Conservation (phyloP, 2,329 filamentous ascomycete genomes). For the Aureobasidium subglaciale region DNA sequence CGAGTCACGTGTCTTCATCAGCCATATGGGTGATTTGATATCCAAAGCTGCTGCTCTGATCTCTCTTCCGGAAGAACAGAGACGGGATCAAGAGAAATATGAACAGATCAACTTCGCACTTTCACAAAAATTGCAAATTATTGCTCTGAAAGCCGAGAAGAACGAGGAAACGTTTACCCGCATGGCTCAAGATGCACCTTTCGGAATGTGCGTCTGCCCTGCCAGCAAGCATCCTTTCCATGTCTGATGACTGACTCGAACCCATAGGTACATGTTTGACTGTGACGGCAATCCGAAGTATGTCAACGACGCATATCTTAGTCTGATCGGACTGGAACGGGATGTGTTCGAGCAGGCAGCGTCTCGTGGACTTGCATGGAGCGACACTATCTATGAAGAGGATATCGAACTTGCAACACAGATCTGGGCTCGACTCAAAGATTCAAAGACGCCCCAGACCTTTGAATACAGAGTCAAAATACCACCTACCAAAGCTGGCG, state of each 20-base stretch:
- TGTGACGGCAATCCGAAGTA: constrained; percentile 31
- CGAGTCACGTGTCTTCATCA: constrained; percentile 33
- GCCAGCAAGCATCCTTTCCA: too few relatives aligned
- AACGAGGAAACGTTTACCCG: constrained; percentile 35
- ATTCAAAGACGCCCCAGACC: constrained; percentile 27
- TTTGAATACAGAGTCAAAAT: constrained; percentile 34
- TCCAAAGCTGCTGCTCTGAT: constrained; percentile 35
- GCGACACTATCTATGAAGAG: constrained; percentile 22
- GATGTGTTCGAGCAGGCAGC: constrained; percentile 17
- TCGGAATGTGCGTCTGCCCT: constrained; percentile 35
- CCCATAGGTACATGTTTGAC: constrained; percentile 4
- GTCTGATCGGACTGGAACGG: constrained; percentile 27
- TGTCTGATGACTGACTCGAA: background rate
- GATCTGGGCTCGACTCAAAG: constrained; percentile 27
- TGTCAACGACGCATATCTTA: constrained; percentile 35
- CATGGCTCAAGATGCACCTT: constrained; percentile 33
- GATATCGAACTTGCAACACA: constrained; percentile 26
- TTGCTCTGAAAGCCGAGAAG: constrained; percentile 27
- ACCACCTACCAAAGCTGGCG: constrained; percentile 24
- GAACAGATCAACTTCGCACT: constrained; percentile 32
- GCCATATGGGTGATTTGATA: constrained; percentile 31
- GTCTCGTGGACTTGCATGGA: constrained; percentile 26
- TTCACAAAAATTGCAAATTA: constrained; percentile 29
- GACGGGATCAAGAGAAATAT: constrained; percentile 27
- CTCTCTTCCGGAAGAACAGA: constrained; percentile 13